These are phyloP conservation scores for Poa annua DNA, from an alignment of 176 grass and related monocot species.

Conservation along the genomic window DNA sequence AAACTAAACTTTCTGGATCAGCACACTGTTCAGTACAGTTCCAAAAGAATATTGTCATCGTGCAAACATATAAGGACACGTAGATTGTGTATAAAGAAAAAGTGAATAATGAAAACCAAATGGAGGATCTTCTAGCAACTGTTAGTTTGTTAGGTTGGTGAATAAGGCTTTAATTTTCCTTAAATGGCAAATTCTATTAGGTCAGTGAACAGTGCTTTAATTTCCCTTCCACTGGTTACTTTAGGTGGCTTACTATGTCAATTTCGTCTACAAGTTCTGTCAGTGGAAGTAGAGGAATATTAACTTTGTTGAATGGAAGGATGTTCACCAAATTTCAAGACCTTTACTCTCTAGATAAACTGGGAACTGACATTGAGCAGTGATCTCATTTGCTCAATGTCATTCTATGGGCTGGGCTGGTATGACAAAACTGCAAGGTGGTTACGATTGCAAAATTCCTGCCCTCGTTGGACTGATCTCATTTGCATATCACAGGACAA, in stretches of 20 bases:
- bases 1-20: constrained; percentile 17
- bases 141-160: not conserved
- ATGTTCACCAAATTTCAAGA: constrained; percentile 17
- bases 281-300: not conserved
- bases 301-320: not conserved
- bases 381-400: not conserved
- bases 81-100: not conserved
- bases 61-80: not conserved
- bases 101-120: constrained; percentile 12
- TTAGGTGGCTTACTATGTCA: not conserved
- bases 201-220: not conserved
- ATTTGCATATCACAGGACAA: not conserved
- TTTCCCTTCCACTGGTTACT: not conserved
- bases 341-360: constrained; percentile 15
- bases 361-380: not conserved
- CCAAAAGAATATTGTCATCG: not conserved
- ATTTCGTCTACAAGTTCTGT: not conserved
- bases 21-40: not conserved
- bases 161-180: not conserved
- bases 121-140: not conserved
- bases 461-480: not conserved
- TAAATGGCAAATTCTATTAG: not conserved
- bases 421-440: not conserved
- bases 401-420: not conserved
- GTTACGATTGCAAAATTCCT: not conserved